A percentile compares a stretch with the other conserved stretches of the same genome.
phyloP scores from a whole-genome alignment of 2,329 filamentous ascomycete genomes.

The Cladophialophora chaetospira region DNA sequence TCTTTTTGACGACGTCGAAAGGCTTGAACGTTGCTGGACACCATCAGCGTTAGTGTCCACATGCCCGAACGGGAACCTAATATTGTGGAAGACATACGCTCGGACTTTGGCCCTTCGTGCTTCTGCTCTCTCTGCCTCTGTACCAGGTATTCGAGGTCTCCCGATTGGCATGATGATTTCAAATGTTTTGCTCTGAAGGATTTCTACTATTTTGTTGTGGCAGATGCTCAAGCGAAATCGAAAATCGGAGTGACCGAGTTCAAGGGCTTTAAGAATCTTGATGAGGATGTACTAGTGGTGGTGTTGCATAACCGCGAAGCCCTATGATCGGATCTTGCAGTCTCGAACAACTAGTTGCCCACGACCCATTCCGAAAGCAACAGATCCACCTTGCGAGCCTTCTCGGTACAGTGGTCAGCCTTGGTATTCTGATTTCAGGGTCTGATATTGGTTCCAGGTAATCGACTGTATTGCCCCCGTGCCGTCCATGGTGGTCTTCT shows the following conservation, averaged over 20 bases:
- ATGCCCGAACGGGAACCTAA: not conserved
- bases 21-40: slow-evolving; percentile 25
- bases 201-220: not conserved
- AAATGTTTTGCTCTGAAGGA: not conserved
- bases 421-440: not conserved
- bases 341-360: not conserved
- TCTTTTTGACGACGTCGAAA: slow-evolving; percentile 27
- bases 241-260: not conserved
- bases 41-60: not conserved
- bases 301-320: not conserved
- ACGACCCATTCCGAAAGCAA: not conserved
- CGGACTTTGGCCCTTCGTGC: slow-evolving; percentile 26
- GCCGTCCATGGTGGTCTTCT: not conserved
- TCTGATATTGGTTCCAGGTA: not conserved
- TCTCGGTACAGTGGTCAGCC: not conserved
- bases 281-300: not conserved
- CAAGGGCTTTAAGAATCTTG: not conserved
- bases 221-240: not conserved
- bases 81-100: slow-evolving; percentile 1
- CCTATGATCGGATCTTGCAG: not conserved
- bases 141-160: slow-evolving; percentile 24
- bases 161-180: slow-evolving; percentile 21
- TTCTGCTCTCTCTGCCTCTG: slow-evolving; percentile 26
- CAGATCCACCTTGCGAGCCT: not conserved
- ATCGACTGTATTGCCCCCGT: not conserved